Evolutionary conservation across 2,329 filamentous ascomycete species (phyloP), one percentile per base, ranked within the genome.

Genomic region (Samsoniella hepiali): DNA sequence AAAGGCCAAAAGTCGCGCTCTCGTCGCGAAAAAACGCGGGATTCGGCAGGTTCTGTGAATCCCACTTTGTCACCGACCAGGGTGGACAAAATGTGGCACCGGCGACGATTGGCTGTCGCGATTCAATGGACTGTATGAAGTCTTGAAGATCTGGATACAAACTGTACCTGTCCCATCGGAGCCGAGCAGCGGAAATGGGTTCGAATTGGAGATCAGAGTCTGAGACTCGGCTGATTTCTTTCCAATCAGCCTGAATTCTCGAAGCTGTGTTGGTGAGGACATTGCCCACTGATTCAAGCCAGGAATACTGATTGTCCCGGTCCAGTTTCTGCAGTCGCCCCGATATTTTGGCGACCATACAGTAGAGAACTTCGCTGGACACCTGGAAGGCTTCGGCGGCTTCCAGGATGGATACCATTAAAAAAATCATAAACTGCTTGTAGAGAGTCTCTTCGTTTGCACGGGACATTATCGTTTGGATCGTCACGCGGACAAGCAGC

Each of bases 341-440:
- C 3, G 72, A 69, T 11, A 84, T 59, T 64, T 84, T 84, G 3
- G 76, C 73, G 9, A 67, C 75, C 74, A 84, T 81, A 3, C 70
- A 65, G 57, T 75, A 74, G 0, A 81, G 59, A 11, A 73, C n/a
- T 17, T 78, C 74, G 2, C 68, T 70, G 0, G 66, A 17, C 2
- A 72, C 2, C 0, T 64, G 29, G 1, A 62, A 15, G 0, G 67
- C 45, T 1, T 10, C n/a, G 0, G 72, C 70, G 0, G 58, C 32
- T 0, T 72, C 40, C 29, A 82, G 66, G 4, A 82, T 64, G 0
- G 64, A 58, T 0, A 73, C 63, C 71, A 83, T 75, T 66, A 83
- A 72, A 34, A 76, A 81, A 0, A 79, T 54, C 78, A 86, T 83
- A 65, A 82, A 81, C 0, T 68, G 64, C 65, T 87, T 87, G 72